Conservation (phyloP, 352 stramenopile species). For the Globisporangium spiculum region DNA sequence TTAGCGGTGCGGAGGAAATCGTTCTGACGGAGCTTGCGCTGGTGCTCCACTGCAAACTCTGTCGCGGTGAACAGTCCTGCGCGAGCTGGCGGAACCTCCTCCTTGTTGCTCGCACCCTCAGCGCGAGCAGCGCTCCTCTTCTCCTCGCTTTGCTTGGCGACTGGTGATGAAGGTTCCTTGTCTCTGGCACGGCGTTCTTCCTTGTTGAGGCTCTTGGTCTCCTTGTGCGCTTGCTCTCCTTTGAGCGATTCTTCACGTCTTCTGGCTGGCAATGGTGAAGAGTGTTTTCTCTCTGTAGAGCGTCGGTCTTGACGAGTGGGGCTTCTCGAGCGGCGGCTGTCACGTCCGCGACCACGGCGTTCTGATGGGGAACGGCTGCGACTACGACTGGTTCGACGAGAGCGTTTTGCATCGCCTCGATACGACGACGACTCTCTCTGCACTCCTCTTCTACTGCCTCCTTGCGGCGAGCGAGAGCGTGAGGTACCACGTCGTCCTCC, state of each 20-base stretch:
- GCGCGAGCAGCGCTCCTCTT: neutral
- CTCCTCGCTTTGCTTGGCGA: neutral
- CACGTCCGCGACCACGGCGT: conserved; percentile 1
- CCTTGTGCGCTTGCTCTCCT: neutral
- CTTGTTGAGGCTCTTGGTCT: neutral
- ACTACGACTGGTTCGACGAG: neutral
- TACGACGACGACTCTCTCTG: neutral
- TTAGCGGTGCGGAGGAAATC: conserved; percentile 49
- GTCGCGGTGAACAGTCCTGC: conserved; percentile 64
- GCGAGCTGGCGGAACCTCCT: conserved; percentile 19
- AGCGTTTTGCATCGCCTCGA: neutral
- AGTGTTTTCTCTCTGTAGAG: conserved; percentile 2
- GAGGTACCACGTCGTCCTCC: neutral
- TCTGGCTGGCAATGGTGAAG: neutral
- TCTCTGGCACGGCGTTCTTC: neutral
- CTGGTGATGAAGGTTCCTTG: neutral
- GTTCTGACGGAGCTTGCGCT: conserved; percentile 47
- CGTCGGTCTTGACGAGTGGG: conserved; percentile 1
- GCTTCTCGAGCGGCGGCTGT: conserved; percentile 13
- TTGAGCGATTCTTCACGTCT: neutral
- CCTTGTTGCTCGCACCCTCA: neutral
- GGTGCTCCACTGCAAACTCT: conserved; percentile 63
- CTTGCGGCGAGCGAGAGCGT: conserved; percentile 8
- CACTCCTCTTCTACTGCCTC: neutral
- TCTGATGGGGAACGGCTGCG: neutral